A percentile compares a stretch with the other conserved stretches of the same genome.
Conservation (phyloP, 768 basidiomycete genomes). For the Russula emetica region DNA sequence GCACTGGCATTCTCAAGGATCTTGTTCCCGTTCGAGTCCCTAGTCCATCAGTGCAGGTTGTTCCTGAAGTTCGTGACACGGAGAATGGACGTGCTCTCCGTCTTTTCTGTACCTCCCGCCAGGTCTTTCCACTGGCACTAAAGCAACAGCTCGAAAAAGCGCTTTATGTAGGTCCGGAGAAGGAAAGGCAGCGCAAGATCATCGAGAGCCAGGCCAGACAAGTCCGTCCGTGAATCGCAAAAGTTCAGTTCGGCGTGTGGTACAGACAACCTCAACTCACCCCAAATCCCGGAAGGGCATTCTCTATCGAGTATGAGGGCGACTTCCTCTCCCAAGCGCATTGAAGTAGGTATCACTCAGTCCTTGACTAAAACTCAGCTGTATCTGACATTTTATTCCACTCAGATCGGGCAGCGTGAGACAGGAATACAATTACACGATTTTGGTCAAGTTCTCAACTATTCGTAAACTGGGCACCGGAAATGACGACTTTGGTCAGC, state of each 20-base stretch:
- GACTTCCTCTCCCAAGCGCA: constrained; percentile 43
- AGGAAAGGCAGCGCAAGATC: constrained; percentile 29
- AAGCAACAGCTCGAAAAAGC: constrained; percentile 32
- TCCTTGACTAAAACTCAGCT: background rate
- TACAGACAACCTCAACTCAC: constrained; percentile 35
- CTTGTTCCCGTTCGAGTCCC: no score
- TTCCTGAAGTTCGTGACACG: no score
- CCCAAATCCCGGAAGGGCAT: constrained; percentile 35
- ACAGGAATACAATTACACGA: constrained; percentile 9
- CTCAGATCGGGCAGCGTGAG: constrained; percentile 20
- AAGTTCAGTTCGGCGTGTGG: constrained; percentile 64
- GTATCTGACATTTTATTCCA: background rate
- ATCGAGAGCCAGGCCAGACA: constrained; percentile 40
- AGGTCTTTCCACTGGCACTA: constrained; percentile 9
- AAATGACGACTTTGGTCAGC: background rate
- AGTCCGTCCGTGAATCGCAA: constrained; percentile 48
- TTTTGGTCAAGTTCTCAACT: constrained; percentile 23
- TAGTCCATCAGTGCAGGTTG: no score
- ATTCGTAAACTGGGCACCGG: constrained; percentile 21
- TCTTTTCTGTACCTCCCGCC: constrained; percentile 25
- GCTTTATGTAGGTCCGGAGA: constrained; percentile 33
- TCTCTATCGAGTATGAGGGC: constrained; percentile 68
- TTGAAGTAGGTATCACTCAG: constrained; percentile 45
- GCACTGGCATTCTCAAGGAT: constrained; percentile 44
- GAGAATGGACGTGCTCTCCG: constrained; percentile 29